Percentiles rank a stretch among this genome's conserved stretches.
These are phyloP conservation scores for Yamadazyma dushanensis DNA, from an alignment of 1,139 yeast genomes.

Conservation along the genomic window DNA sequence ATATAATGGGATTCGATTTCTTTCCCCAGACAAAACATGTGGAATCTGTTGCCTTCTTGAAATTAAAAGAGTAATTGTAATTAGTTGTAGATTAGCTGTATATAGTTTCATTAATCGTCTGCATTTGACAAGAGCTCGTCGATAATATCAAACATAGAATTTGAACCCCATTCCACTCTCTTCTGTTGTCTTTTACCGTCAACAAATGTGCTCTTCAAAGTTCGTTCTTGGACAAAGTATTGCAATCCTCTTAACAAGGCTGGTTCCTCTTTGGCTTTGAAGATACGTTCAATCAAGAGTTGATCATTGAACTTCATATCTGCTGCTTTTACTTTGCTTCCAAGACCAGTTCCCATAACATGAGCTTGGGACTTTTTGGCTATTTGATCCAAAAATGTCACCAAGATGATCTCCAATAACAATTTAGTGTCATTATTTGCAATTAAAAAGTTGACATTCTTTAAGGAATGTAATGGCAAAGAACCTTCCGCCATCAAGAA, in stretches of 20 bases:
- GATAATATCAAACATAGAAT: constrained; percentile 52
- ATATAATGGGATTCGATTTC: constrained; percentile 45
- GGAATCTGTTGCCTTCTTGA: constrained; percentile 43
- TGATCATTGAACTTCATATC: constrained; percentile 53
- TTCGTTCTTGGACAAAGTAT: constrained; percentile 60
- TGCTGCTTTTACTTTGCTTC: constrained; percentile 26
- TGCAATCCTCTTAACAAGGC: constrained; percentile 70
- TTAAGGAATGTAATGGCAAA: constrained; percentile 69
- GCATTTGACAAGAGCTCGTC: constrained; percentile 34
- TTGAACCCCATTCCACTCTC: constrained; percentile 73
- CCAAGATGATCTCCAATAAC: constrained; percentile 72
- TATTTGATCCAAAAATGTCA: constrained; percentile 62
- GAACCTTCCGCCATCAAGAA: constrained; percentile 69
- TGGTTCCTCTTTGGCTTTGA: constrained; percentile 63
- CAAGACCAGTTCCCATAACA: constrained; percentile 47
- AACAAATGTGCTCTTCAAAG: constrained; percentile 52
- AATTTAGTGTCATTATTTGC: constrained; percentile 64
- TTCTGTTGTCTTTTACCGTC: constrained; percentile 58
- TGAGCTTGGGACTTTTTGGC: constrained; percentile 64
- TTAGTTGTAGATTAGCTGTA: constrained; percentile 2
- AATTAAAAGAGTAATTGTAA: constrained; percentile 13
- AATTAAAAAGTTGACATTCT: constrained; percentile 73
- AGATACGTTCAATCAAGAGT: constrained; percentile 51
- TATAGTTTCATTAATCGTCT: constrained; percentile 6
- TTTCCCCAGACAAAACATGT: constrained; percentile 52